Percentiles rank a stretch among this genome's conserved stretches.
These are phyloP conservation scores for Cadophora sp. DNA, from an alignment of 2,329 filamentous ascomycete genomes.

Conservation along the genomic window DNA sequence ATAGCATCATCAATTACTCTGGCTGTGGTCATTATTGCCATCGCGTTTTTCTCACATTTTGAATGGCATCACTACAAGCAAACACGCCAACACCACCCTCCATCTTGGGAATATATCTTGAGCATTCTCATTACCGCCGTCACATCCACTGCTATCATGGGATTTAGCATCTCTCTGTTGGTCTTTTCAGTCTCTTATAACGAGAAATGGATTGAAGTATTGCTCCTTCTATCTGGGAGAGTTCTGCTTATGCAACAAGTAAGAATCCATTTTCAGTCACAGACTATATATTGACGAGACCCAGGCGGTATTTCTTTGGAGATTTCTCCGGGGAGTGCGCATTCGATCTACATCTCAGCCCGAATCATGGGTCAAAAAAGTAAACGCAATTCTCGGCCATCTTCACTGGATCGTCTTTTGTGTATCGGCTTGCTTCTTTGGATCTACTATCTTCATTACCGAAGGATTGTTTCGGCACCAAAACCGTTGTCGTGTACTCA, in stretches of 20 bases:
- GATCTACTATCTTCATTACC: conserved; percentile 7
- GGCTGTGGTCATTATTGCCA: neutral
- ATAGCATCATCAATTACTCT: conserved; percentile 11
- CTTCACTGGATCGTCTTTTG: neutral
- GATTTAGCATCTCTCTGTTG: conserved; percentile 5
- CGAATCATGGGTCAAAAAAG: neutral
- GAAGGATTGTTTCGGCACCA: conserved; percentile 1
- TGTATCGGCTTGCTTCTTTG: conserved; percentile 4
- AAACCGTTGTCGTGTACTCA: neutral
- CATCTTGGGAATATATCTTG: conserved; percentile 7
- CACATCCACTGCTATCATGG: neutral
- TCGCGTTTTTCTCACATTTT: conserved; percentile 8
- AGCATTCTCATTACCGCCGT: neutral
- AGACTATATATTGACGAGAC: conserved; percentile 9
- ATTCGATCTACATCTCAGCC: neutral
- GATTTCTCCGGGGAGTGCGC: neutral
- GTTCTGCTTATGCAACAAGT: neutral
- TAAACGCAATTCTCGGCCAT: conserved; percentile 2
- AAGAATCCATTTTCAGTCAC: conserved; percentile 2
- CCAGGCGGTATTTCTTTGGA: conserved; percentile 5
- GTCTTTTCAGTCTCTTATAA: conserved; percentile 6
- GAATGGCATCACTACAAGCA: conserved; percentile 11
- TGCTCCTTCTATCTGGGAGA: conserved; percentile 3
- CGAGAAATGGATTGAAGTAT: conserved; percentile 6
- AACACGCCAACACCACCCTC: conserved; percentile 3